These are phyloP conservation scores for Ophioceras dolichostomum DNA, from an alignment of 2,329 filamentous ascomycete species.

Conservation along the genomic window DNA sequence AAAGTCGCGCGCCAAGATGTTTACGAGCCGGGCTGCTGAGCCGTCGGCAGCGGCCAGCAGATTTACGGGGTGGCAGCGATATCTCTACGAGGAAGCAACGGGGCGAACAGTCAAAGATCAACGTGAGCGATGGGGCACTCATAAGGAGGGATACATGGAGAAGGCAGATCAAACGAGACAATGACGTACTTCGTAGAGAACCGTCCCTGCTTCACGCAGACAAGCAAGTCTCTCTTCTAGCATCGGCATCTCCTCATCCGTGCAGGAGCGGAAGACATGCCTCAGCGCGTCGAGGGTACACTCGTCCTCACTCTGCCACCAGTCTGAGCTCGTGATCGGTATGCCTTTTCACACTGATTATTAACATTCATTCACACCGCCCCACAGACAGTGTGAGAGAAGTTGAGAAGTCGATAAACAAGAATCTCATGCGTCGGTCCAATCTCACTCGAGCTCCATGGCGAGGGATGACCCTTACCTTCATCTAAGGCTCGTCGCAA, in stretches of 20 bases:
- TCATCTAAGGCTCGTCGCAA: slow-evolving; percentile 82
- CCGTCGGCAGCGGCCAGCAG: slow-evolving; percentile 62
- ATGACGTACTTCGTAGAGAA: slow-evolving; percentile 60
- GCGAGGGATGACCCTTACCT: slow-evolving; percentile 45
- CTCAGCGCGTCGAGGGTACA: slow-evolving; percentile 63
- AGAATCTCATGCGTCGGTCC: too few species aligned
- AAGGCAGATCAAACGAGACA: slow-evolving; percentile 1
- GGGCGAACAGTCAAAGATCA: too few species aligned
- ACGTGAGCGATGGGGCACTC: too few species aligned
- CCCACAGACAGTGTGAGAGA: too few species aligned
- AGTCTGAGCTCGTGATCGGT: slow-evolving; percentile 77
- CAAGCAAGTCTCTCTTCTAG: slow-evolving; percentile 66
- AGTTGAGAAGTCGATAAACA: too few species aligned
- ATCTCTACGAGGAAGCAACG: slow-evolving; percentile 51
- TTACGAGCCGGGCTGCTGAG: slow-evolving; percentile 77
- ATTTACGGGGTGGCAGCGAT: slow-evolving; percentile 59
- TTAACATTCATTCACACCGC: too few species aligned
- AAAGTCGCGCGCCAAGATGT: slow-evolving; percentile 73
- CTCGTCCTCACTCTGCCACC: slow-evolving; percentile 67
- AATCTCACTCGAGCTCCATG: too few species aligned
- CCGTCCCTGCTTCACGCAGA: slow-evolving; percentile 68
- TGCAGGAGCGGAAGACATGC: slow-evolving; percentile 77
- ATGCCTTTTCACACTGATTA: too few species aligned
- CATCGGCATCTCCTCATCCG: slow-evolving; percentile 77
- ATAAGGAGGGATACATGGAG: background rate